Base-by-base conservation (phyloP, 177 flowering plant species). In the Telopea speciosissima region DNA sequence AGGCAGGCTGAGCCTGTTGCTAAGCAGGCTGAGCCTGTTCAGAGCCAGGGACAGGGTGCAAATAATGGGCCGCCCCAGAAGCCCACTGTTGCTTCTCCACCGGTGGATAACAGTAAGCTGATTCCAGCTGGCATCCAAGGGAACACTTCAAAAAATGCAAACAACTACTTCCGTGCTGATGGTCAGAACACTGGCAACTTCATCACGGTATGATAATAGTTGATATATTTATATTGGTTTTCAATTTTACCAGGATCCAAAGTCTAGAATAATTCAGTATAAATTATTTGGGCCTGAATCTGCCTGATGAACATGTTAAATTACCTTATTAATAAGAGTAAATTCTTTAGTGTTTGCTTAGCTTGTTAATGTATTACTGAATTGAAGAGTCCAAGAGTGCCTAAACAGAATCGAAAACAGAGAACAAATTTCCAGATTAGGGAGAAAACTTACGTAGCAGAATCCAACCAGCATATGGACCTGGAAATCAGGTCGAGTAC, bases 101-200 rank as follows among this genome's bases (percentile, higher is more conserved):
- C 17, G 17, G 54, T 49, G 14, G 54, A 49, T 49, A 12, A 49
- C 54, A 49, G 19, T 52, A 82, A 84, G 72, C 79, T 79, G 74
- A 70, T 71, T 66, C 85, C 85, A 31, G 85, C 86, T 11, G 94
- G 92, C 21, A 79, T 88, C 62, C 84, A 77, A 0, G 81, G 86
- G 22, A 80, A 68, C 71, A 78, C 54, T 16, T 78, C 81, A 5
- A 90, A 90, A 78, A 90, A 90, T 21, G 79, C 81, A 7, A 90
- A 90, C 79, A 90, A 90, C 78, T 89, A 90, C 75, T 70, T 67
- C 71, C 77, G 96, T 1, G 87, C 90, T 6, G 91, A 88, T 73
- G 97, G 94, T 0, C 97, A 91, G 82, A 88, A 91, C 86, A 78
- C 79, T 75, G 90, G 94, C 62, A 91, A 91, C 78, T 91, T 89